Conservation (phyloP, 2,329 filamentous ascomycete species). For the Lasiodiplodia sp. region DNA sequence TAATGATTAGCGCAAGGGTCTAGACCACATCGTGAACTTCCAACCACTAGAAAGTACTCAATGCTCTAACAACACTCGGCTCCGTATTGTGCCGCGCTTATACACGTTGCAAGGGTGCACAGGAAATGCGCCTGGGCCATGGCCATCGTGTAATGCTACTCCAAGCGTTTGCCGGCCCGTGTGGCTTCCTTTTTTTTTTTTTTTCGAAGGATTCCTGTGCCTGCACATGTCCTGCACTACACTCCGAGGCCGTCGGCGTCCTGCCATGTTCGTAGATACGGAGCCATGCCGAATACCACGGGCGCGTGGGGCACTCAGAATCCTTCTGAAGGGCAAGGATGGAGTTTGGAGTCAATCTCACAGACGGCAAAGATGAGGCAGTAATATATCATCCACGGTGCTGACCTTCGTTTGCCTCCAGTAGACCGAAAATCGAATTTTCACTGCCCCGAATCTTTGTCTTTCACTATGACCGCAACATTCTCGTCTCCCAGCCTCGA, state of each 20-base stretch:
- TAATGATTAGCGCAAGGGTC: neutral
- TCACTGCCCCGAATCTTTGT: neutral
- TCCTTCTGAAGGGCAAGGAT: neutral
- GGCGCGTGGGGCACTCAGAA: neutral
- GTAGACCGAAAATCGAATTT: neutral
- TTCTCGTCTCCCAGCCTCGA: neutral
- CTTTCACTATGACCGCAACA: neutral
- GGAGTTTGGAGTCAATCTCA: no score
- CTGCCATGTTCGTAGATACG: neutral
- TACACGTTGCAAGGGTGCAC: neutral
- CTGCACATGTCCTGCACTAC: neutral
- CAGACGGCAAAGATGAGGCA: neutral
- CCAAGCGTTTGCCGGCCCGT: neutral
- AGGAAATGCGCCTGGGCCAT: neutral
- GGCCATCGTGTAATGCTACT: neutral
- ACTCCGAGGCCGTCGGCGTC: neutral
- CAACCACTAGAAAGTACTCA: neutral
- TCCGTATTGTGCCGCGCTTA: neutral
- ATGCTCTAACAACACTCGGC: neutral
- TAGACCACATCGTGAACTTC: neutral
- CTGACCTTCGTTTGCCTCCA: neutral
- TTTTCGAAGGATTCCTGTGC: neutral
- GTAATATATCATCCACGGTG: neutral
- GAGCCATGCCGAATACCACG: neutral
- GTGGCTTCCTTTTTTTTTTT: neutral